Conservation (phyloP, 2,329 filamentous ascomycete genomes). For the Aspergillus viridinutans region DNA sequence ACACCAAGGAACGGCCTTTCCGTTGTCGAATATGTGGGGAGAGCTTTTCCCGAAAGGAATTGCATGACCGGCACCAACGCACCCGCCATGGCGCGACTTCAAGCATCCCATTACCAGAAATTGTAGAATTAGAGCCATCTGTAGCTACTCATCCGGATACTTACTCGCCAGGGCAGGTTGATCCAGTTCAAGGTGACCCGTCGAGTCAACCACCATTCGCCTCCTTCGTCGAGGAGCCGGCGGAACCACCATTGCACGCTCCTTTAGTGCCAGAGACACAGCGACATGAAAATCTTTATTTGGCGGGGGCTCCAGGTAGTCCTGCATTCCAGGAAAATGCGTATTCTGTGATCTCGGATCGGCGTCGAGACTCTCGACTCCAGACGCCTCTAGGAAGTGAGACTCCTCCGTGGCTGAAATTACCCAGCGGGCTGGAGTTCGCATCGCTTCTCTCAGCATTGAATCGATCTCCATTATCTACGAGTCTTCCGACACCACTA, state of each 20-base stretch:
- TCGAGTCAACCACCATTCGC: not conserved
- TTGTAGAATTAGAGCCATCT: not conserved
- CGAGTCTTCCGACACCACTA: not conserved
- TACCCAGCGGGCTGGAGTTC: not conserved
- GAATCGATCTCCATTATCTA: not conserved
- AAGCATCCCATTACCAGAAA: not conserved
- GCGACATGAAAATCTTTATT: not conserved
- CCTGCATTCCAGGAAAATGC: not conserved
- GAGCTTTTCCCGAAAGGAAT: not conserved
- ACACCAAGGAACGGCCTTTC: not conserved
- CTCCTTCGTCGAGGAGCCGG: not conserved
- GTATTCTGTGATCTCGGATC: not conserved
- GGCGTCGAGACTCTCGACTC: not conserved
- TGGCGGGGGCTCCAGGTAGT: not conserved
- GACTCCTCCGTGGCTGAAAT: not conserved
- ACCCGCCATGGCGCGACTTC: not conserved
- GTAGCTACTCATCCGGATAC: not conserved
- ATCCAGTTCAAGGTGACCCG: not conserved
- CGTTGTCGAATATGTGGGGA: not conserved
- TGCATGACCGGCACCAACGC: not conserved
- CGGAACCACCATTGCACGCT: not conserved
- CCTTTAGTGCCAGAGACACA: not conserved
- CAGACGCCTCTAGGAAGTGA: not conserved
- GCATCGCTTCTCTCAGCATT: not conserved
- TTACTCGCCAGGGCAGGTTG: not conserved